Base-by-base conservation (phyloP, 306 rosid species). In the Astragalus membranaceus region DNA sequence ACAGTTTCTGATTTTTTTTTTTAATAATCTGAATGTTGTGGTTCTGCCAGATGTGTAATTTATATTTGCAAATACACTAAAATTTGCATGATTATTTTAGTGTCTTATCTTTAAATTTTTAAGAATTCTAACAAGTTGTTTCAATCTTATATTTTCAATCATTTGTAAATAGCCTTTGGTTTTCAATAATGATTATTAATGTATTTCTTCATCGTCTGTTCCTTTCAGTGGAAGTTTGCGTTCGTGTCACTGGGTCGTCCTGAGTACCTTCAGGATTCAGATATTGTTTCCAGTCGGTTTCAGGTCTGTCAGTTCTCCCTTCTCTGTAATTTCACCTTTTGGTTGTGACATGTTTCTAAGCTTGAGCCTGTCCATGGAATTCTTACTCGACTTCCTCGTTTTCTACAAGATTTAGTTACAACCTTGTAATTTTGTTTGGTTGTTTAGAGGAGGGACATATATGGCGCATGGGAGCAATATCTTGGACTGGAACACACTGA, bases 391-490 rank as follows among this genome's bases (percentile, higher is more conserved):
- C 55, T 35, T n/a, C 0, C 16, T 41, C n/a, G 8, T 56, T 50
- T 16, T 17, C 61, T 39, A 8, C 10, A 14, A 59, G 10, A 11
- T 78, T 58, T 37, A 23, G 7, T 62, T 12, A 52, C 58, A 49
- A 37, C 4, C 6, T 29, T 62, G 51, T 41, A n/a, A 54, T 53
- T 33, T 32, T 75, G 53, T 68, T 26, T 78, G 12, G 26, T 15
- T 70, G 6, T 17, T 67, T 60, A 93, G 98, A 87, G 92, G 68
- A 88, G 96, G 73, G 97, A 93, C 75, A 81, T 88, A 58, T 90
- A 93, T 37, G 97, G 98, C 23, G 94, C 97, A 13, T 93, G 98
- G 98, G 98, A 93, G 84, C 98, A 93, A 72, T 93, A 90, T 82
- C 97, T 93, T n/a, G 98, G 98, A 39, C 77, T 93, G 86, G 98